Evolutionary conservation across 768 basidiomycete species (phyloP), one percentile per base, ranked within the genome.

Genomic region (Phanerochaete sordida): DNA sequence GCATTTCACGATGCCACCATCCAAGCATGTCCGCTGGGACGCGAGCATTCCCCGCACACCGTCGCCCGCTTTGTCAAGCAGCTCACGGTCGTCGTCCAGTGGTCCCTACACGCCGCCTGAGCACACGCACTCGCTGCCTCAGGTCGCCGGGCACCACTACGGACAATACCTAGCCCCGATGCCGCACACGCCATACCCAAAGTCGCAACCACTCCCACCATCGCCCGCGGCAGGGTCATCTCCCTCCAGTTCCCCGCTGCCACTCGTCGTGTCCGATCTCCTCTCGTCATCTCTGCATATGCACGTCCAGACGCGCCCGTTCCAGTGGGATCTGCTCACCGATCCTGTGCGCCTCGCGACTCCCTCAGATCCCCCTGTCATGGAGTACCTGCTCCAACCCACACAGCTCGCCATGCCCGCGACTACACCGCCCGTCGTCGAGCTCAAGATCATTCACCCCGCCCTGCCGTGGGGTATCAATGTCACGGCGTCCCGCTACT

Each of bases 401-500:
- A 45, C 66, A 1, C 37, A 64, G 1, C 68, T 73, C 39, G 62
- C 68, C 0, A 68, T 72, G 44, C 62, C 74, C 8, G 76, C 73
- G 0, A 69, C 68, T 27, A 56, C 31, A 64, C 52, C 76, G 69
- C 13, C 58, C 65, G 46, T 60, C 72, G 57, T 66, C 64, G 44
- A 66, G 31, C 65, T 77, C 48, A 67, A 68, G 19, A 67, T 77
- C 54, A 15, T 69, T 65, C 68, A 70, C 28, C 60, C 68, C n/a
- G 55, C 62, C 1, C 65, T 77, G 47, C 74, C 76, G 21, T 75
- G 75, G 74, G 66, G 62, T 43, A 63, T 74, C 57, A 58, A 64
- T 45, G 71, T 83, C 56, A n/a, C 31, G 24, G 60, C 62, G 58
- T 66, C 7, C 68, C 68, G 0, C 19, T 31, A 48, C 30, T 58